Evolutionary conservation across 768 basidiomycete species (phyloP).

Genomic region (Hebeloma cylindrosporum): DNA sequence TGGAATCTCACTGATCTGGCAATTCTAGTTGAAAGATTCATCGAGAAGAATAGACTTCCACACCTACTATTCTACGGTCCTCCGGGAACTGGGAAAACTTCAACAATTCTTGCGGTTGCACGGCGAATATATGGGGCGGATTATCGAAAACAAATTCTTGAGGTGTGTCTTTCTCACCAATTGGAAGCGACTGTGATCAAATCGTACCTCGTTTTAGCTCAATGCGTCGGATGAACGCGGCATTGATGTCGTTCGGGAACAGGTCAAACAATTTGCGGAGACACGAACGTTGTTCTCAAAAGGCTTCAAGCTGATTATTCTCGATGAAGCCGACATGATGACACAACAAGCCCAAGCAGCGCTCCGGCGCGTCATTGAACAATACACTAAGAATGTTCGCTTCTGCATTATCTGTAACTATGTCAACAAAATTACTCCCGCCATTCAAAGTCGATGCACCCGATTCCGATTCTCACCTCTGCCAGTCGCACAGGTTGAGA

Average conservation of each 20-base stretch:
- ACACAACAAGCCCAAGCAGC: constrained; percentile 97
- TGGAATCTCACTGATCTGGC: constrained; percentile 12
- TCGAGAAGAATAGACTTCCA: constrained; percentile 90
- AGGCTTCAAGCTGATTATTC: constrained; percentile 95
- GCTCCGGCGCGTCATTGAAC: constrained; percentile 94
- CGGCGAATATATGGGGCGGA: constrained; percentile 88
- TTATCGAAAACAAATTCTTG: constrained; percentile 90
- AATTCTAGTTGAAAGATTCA: constrained; percentile 87
- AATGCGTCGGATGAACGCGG: constrained; percentile 99
- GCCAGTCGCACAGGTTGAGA: constrained; percentile 82
- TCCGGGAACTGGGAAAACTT: constrained; percentile 98
- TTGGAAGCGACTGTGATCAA: constrained; percentile 1
- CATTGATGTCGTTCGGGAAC: constrained; percentile 97
- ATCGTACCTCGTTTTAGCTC: constrained; percentile 49
- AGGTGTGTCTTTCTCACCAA: constrained; percentile 48
- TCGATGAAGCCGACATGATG: constrained; percentile 99
- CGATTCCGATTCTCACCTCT: constrained; percentile 96
- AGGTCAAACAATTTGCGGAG: constrained; percentile 98
- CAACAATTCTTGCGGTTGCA: constrained; percentile 94
- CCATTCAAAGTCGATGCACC: constrained; percentile 98
- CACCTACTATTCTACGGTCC: constrained; percentile 98
- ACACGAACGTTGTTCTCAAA: constrained; percentile 90
- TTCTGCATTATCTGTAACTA: constrained; percentile 99
- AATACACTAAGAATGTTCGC: constrained; percentile 97
- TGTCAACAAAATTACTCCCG: constrained; percentile 98